Conservation (phyloP, 129 eudicot species). For the Arctium lappa region DNA sequence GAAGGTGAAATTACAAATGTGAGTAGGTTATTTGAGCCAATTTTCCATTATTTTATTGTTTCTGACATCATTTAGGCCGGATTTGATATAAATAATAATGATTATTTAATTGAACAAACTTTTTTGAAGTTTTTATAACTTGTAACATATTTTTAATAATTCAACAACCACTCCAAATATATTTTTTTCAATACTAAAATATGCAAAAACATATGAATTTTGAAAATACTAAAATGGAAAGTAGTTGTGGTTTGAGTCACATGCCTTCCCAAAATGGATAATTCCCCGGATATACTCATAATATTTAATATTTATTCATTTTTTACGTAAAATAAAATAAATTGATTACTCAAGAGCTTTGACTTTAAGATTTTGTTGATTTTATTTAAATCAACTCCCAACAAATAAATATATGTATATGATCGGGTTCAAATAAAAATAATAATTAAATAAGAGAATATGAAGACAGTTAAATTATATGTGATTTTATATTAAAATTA, state of each 20-base stretch:
- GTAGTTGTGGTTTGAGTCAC: background rate
- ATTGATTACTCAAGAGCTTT: background rate
- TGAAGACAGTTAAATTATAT: too few relatives aligned
- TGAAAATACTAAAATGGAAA: background rate
- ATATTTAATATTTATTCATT: background rate
- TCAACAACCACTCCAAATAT: background rate
- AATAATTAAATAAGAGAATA: too few relatives aligned
- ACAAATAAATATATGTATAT: background rate
- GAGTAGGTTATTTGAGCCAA: too few relatives aligned
- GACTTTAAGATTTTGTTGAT: conserved; percentile 7
- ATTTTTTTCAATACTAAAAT: background rate
- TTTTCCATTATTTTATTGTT: too few relatives aligned
- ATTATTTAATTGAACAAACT: background rate
- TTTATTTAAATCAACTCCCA: background rate
- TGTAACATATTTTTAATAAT: background rate
- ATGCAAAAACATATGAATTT: background rate
- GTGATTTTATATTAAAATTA: too few relatives aligned
- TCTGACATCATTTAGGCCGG: background rate
- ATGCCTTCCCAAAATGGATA: background rate
- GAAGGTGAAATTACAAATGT: too few relatives aligned
- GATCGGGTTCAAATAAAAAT: too few relatives aligned
- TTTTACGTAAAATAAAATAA: background rate
- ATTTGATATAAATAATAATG: background rate
- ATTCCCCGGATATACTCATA: background rate
- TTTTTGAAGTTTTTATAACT: background rate